Base-by-base conservation (phyloP, 2,329 filamentous ascomycete genomes). In the Stagonosporopsis rhizophila region DNA sequence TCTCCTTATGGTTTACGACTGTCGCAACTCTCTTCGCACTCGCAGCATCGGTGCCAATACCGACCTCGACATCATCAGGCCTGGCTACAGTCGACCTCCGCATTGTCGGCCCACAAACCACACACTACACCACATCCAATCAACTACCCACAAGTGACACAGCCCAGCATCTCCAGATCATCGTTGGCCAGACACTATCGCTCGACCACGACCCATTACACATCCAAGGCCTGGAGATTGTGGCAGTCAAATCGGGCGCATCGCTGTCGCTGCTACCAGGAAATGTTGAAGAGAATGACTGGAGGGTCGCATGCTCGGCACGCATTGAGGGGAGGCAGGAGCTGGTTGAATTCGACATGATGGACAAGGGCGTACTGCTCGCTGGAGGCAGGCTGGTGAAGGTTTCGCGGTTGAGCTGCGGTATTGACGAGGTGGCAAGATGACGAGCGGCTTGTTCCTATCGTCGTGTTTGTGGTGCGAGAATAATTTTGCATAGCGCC, bases 141-240 rank as follows among this genome's bases (percentile, higher is more conserved):
- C 61, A 66, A 48, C 20, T 30, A 19, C 42, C 55, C 5, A 56
- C 57, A 15, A 46, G 30, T n/a, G 46, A 49, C 20, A 47, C 45
- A 23, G 60, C 28, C 9, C 28, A 30, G 12, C 28, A 30, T 30
- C 28, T 14, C 28, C 57, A 54, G 5, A 9, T 67, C n/a, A 32
- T 59, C 15, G 58, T 69, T 3, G 67, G 66, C 4, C 55, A 63
- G 34, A 52, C 56, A 5, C 49, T 68, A 7, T 64, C 62, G 20
- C 53, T 68, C 15, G 60, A 60, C n/a, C 40, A 58, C 25, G 52
- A 60, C 2, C 64, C 67, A 0, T 25, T 66, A 12, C 40, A 44
- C 19, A 23, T 66, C 6, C 64, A 68, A 30, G 64, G 56, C 9
- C 42, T 68, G 19, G 59, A 65, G 37, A 59, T 69, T 8, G 45